Evolutionary conservation across 2,329 filamentous ascomycete species (phyloP).

Genomic region (Penicillium sp.): DNA sequence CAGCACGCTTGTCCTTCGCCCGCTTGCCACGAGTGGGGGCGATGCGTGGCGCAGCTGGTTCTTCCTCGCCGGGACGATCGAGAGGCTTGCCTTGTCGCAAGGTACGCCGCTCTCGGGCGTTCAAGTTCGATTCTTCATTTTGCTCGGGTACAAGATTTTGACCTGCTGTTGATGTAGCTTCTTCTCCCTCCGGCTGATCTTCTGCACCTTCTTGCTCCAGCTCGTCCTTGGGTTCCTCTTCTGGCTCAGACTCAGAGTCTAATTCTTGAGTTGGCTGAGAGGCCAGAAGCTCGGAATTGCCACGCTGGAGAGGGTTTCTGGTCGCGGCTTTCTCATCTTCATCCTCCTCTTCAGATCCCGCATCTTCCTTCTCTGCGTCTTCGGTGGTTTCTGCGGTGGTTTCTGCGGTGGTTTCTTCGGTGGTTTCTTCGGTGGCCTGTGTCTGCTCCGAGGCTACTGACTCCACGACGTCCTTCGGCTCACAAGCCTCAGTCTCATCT

Average conservation of each 20-base stretch:
- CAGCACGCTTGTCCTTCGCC: conserved; percentile 81
- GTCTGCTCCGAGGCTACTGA: conserved; percentile 16
- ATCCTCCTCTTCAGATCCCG: conserved; percentile 22
- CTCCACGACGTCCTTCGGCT: conserved; percentile 19
- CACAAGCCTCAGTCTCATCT: conserved; percentile 28
- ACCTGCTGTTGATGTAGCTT: conserved; percentile 21
- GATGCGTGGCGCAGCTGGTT: conserved; percentile 22
- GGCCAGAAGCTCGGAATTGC: conserved; percentile 11
- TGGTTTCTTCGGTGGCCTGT: conserved; percentile 19
- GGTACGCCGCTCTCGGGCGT: conserved; percentile 47
- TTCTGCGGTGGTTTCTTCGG: conserved; percentile 21
- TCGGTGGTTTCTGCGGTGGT: conserved; percentile 11
- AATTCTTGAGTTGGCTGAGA: conserved; percentile 1
- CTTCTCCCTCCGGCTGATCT: conserved; percentile 7
- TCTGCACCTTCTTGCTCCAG: conserved; percentile 3
- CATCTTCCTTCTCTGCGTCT: conserved; percentile 4
- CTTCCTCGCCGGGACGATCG: conserved; percentile 19
- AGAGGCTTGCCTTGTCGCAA: conserved; percentile 33
- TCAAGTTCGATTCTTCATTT: conserved; percentile 33
- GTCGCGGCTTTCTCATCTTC: conserved; percentile 24
- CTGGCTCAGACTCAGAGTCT: conserved; percentile 14
- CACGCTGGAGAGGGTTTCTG: conserved; percentile 24
- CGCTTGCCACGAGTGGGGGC: conserved; percentile 66
- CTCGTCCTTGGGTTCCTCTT: conserved; percentile 26
- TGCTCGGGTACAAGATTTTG: conserved; percentile 26